A percentile compares a stretch with the other conserved stretches of the same genome.
Evolutionary conservation across 1,284 basidiomycete genomes (phyloP).

Genomic region (Polyporus tsugae): DNA sequence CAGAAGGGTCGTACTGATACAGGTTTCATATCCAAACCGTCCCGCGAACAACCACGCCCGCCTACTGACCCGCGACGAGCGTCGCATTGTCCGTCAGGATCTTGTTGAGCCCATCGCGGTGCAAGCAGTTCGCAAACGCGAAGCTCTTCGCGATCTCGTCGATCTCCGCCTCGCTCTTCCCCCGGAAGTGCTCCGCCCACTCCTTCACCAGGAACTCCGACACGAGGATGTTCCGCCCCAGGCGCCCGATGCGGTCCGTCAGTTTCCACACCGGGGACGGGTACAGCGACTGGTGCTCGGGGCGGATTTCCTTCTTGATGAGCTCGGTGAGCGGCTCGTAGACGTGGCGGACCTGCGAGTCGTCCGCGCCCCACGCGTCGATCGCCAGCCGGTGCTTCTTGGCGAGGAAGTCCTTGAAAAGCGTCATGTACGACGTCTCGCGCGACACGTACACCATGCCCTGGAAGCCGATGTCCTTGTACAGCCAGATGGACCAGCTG

Average conservation of each 20-base stretch:
- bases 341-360: conserved; percentile 58
- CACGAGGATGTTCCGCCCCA: conserved; percentile 69
- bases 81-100: conserved; percentile 50
- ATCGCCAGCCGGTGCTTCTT: conserved; percentile 71
- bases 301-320: conserved; percentile 53
- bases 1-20: neutral
- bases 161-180: conserved; percentile 61
- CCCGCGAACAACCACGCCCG: neutral
- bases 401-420: conserved; percentile 54
- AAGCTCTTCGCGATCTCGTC: conserved; percentile 70
- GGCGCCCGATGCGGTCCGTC: conserved; percentile 53
- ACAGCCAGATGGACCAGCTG: conserved; percentile 67
- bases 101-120: conserved; percentile 57
- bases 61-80: conserved; percentile 25
- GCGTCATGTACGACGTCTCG: conserved; percentile 58
- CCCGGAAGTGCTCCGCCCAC: conserved; percentile 71
- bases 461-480: conserved; percentile 68
- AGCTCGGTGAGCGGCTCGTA: conserved; percentile 68
- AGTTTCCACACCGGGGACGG: conserved; percentile 61
- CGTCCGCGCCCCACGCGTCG: conserved; percentile 74
- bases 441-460: conserved; percentile 57
- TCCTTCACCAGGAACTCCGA: conserved; percentile 70
- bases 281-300: conserved; percentile 54
- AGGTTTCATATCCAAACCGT: neutral
- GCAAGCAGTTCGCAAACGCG: conserved; percentile 63